Evolutionary conservation across 1,139 yeast genomes (phyloP).

Genomic region (Kluyveromyces marxianus): DNA sequence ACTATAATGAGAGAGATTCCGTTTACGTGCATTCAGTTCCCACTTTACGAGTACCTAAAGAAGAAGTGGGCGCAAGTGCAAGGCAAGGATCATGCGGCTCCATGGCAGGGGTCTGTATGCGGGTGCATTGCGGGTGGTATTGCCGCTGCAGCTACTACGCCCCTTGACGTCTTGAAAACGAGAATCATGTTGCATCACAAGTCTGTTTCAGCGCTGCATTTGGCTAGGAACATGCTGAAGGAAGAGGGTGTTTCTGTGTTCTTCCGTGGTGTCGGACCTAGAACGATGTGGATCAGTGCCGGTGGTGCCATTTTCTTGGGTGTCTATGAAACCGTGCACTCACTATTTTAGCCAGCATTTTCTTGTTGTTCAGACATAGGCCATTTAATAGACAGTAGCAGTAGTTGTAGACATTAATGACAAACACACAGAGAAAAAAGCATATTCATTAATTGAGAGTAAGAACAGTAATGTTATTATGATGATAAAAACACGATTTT

Average conservation of each 20-base stretch:
- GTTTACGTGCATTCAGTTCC: conserved; percentile 90
- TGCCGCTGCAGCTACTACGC: conserved; percentile 92
- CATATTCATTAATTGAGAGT: too few relatives aligned
- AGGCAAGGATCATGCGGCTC: conserved; percentile 36
- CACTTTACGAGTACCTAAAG: conserved; percentile 80
- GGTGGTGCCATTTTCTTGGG: conserved; percentile 98
- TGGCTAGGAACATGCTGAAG: conserved; percentile 42
- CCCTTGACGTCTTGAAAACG: conserved; percentile 87
- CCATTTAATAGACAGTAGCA: too few relatives aligned
- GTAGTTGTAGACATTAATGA: conserved; percentile 1
- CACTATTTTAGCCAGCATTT: conserved; percentile 10
- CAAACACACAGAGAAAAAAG: too few relatives aligned
- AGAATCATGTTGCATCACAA: conserved; percentile 70
- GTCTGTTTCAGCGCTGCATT: conserved; percentile 39
- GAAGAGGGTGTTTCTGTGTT: conserved; percentile 70
- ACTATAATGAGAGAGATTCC: conserved; percentile 94
- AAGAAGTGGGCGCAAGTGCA: conserved; percentile 40
- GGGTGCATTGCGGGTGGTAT: conserved; percentile 93
- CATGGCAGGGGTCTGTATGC: conserved; percentile 81
- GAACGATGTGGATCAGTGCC: conserved; percentile 95
- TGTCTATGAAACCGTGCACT: conserved; percentile 70
- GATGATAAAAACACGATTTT: not conserved
- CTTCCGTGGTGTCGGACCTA: conserved; percentile 80
- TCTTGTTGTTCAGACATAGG: not conserved
- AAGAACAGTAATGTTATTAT: too few relatives aligned